Evolutionary conservation across 345 rosid genomes (phyloP).

Genomic region (Hibiscus mutabilis): DNA sequence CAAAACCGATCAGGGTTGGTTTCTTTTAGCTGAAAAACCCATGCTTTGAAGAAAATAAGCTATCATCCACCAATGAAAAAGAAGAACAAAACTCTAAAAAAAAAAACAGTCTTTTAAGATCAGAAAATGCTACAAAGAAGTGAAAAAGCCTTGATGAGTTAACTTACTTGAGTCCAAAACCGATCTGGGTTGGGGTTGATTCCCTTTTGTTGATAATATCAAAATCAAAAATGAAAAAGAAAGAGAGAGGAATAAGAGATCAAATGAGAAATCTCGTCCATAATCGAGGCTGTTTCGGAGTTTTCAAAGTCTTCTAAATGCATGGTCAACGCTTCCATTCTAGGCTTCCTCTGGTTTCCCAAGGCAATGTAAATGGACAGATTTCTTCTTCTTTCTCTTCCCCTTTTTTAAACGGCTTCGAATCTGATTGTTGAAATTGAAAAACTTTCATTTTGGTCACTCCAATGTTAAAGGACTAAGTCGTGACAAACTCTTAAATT

Average conservation of each 20-base stretch:
- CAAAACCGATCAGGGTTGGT: slow-evolving; percentile 40
- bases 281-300: slow-evolving; percentile 38
- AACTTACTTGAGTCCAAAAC: slow-evolving; percentile 35
- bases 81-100: no score
- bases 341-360: slow-evolving; percentile 40
- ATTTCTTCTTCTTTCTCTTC: slow-evolving; percentile 16
- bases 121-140: slow-evolving; percentile 3
- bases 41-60: slow-evolving; percentile 14
- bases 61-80: slow-evolving; percentile 3
- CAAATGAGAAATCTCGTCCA: slow-evolving; percentile 18
- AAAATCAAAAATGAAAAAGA: slow-evolving; percentile 12
- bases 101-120: no score
- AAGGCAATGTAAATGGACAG: slow-evolving; percentile 33
- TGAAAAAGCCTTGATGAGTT: slow-evolving; percentile 15
- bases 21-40: slow-evolving; percentile 16
- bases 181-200: slow-evolving; percentile 34
- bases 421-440: no score
- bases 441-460: no score
- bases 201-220: neutral
- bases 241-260: slow-evolving; percentile 23
- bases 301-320: slow-evolving; percentile 41
- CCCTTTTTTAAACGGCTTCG: neutral
- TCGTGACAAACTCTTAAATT: no score
- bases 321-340: slow-evolving; percentile 67
- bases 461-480: no score